phyloP scores from a whole-genome alignment of 345 rosid genomes.

The Arabis alpina region DNA sequence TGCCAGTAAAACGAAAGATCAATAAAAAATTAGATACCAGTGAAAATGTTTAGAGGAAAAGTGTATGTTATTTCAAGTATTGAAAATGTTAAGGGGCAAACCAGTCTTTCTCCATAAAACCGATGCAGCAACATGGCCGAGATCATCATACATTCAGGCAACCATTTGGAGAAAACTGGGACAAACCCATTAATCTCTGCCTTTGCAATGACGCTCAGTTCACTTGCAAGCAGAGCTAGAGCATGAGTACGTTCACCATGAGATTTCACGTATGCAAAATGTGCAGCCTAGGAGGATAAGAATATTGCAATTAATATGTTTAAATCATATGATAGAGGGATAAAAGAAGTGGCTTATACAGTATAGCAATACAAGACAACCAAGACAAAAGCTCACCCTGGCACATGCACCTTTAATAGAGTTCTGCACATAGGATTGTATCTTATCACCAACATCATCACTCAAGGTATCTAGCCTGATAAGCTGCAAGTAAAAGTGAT shows the following conservation, averaged over 20 bases:
- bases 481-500: slow-evolving; percentile 51
- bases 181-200: slow-evolving; percentile 69
- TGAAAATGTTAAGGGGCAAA: slow-evolving; percentile 45
- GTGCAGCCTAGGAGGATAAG: slow-evolving; percentile 57
- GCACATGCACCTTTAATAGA: slow-evolving; percentile 71
- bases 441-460: slow-evolving; percentile 51
- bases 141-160: slow-evolving; percentile 67
- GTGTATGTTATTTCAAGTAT: slow-evolving; percentile 11
- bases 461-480: slow-evolving; percentile 49
- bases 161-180: slow-evolving; percentile 65
- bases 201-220: slow-evolving; percentile 71
- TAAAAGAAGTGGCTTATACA: slow-evolving; percentile 12
- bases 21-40: slow-evolving; percentile 28
- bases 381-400: slow-evolving; percentile 58
- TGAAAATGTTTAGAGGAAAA: neutral
- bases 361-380: slow-evolving; percentile 21
- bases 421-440: slow-evolving; percentile 65
- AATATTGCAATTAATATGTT: slow-evolving; percentile 18
- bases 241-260: slow-evolving; percentile 65
- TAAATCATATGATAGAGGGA: slow-evolving; percentile 8
- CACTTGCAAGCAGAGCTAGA: slow-evolving; percentile 82
- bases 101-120: slow-evolving; percentile 92
- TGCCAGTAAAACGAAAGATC: slow-evolving; percentile 43
- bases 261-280: slow-evolving; percentile 57
- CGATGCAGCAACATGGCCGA: slow-evolving; percentile 69